phyloP scores from a whole-genome alignment of 805 yeast species.

The Yarrowia sp. region DNA sequence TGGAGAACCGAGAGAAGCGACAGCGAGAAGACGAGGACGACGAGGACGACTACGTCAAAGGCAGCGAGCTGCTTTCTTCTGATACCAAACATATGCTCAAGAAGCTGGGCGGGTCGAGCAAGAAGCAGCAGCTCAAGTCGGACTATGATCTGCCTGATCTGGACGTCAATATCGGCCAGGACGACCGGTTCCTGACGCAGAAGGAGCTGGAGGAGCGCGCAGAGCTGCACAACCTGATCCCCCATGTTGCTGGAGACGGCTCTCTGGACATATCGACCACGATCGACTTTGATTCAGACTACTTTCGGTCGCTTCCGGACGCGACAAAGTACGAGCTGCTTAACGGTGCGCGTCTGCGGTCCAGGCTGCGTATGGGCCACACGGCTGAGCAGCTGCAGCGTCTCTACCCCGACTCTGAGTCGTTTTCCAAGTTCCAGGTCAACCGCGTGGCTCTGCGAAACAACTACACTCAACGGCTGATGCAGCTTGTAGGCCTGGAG shows the following conservation, averaged over 20 bases:
- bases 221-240: constrained; percentile 39
- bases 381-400: constrained; percentile 81
- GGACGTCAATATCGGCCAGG: constrained; percentile 49
- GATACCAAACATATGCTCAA: neutral
- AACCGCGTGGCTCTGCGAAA: constrained; percentile 90
- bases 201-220: constrained; percentile 60
- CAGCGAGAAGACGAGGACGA: neutral
- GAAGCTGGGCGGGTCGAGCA: neutral
- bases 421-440: constrained; percentile 89
- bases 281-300: constrained; percentile 79
- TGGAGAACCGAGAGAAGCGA: neutral
- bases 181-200: constrained; percentile 75
- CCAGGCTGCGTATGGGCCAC: constrained; percentile 93
- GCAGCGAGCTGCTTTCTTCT: neutral
- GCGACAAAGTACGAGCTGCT: constrained; percentile 85
- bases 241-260: constrained; percentile 3
- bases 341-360: constrained; percentile 75
- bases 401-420: constrained; percentile 80
- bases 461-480: constrained; percentile 79
- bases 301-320: constrained; percentile 72
- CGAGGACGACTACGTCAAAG: neutral
- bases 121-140: neutral
- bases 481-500: constrained; percentile 81
- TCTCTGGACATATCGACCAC: constrained; percentile 33
- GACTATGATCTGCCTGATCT: constrained; percentile 38